Evolutionary conservation across 805 yeast species (phyloP), one percentile per base, ranked within the genome.

Genomic region (Saccharomycopsis guyanensis): DNA sequence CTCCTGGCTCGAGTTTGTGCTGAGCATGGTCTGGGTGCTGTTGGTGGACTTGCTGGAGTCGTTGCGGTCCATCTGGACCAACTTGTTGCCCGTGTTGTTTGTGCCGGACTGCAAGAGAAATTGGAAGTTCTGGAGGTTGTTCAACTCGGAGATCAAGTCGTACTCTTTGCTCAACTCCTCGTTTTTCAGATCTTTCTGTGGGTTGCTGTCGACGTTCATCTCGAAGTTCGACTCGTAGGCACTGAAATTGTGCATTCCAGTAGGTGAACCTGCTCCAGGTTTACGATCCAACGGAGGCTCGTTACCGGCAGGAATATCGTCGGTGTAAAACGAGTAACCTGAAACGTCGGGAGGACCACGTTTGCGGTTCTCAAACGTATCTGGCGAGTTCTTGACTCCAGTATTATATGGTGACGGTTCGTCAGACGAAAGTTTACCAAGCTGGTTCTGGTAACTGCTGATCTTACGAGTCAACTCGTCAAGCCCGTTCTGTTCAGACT

Each of bases 81-180:
- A 10, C 4, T 39, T 32, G 12, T 35, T 22, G 22, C 12, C 8
- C 6, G 12, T 13, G 15, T 16, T 34, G n/a, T n/a, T n/a, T n/a
- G n/a, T n/a, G 10, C 12, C 13, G 31, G 8, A 10, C 15, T 37
- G 25, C 40, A 48, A 22, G 22, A 35, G 40, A 35, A 50, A 50
- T 12, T 50, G 53, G 24, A 50, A 50, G 23, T 50, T 50, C 24
- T 50, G 53, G 19, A 50, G 33, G 40, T 50, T 50, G 24, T 50
- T 50, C n/a, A 50, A 35, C 31, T 50, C 53, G 3, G 51, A 44
- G 4, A 50, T 47, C n/a, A 49, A 29, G 31, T 49, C 52, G 34
- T 49, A 49, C 24, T 49, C 52, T 25, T 41, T 25, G 24, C 34
- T 41, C 12, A 49, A 42, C 20, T 49, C 50, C 40, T 29, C 8